Base-by-base conservation (phyloP, 257 asterid genomes). In the Paulownia fortunei region DNA sequence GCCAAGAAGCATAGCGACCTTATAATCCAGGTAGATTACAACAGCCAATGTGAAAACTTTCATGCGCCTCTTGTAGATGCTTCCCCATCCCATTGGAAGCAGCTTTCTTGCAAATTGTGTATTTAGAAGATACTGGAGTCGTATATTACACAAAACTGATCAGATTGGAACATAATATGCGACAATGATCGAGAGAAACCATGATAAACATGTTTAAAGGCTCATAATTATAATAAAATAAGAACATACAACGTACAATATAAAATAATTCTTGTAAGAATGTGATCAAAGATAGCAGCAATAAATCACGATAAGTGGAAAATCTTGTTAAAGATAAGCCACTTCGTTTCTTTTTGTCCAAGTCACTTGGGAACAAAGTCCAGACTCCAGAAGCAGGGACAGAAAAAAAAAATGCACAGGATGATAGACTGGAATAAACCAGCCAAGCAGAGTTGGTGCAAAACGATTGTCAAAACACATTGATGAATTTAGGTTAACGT, bases 21-120 rank as follows among this genome's bases (percentile, higher is more conserved):
- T 94, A 85, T 94, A 94, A 82, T 94, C 99, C 81, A 92, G 76
- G 89, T 94, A 94, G 74, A 94, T 89, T 30, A 92, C 78, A 83
- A 94, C 47, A 32, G 99, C 96, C 82, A 94, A 82, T 2, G 97
- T 60, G 83, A 92, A 94, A 78, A 94, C 97, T 84, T 87, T 90
- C 87, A 93, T 46, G 54, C 98, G 98, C 84, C 99, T 88, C 89
- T 67, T 87, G 82, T 85, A 92, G 81, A 94, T 92, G 86, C 82
- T 92, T 85, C 96, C 97, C 97, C 92, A 88, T 76, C 97, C 98
- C 99, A 92, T 92, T 42, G 70, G 62, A 84, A 69, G 63, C 76
- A 82, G 73, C 73, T 79, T 77, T 72, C 69, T 78, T 49, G 63
- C 74, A 27, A 80, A 65, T 51, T 47, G 63, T 19, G 49, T 52